Conservation (phyloP, 257 asterid genomes). For the Solanum paucissectum region DNA sequence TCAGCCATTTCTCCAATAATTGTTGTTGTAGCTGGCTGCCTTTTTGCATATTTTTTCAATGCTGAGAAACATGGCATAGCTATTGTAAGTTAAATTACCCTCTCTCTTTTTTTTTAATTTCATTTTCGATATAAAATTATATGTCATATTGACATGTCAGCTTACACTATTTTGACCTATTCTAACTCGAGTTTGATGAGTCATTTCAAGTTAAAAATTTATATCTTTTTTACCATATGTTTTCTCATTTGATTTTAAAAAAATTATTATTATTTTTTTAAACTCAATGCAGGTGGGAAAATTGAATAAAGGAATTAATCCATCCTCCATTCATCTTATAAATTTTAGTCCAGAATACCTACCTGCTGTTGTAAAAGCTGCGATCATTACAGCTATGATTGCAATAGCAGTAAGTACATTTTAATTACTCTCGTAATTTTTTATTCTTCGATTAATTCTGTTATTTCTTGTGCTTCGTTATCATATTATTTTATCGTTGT, state of each 20-base stretch:
- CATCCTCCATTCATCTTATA: constrained; percentile 26
- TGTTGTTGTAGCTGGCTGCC: constrained; percentile 53
- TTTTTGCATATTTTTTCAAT: constrained; percentile 41
- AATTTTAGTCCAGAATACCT: constrained; percentile 38
- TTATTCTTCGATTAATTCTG: background rate
- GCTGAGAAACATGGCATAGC: constrained; percentile 41
- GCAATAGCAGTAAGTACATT: constrained; percentile 53
- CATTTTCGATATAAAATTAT: too few relatives aligned
- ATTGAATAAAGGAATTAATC: constrained; percentile 58
- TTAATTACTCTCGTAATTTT: background rate
- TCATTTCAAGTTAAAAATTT: background rate
- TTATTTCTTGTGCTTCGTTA: background rate
- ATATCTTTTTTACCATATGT: background rate
- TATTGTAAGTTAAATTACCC: constrained; percentile 25
- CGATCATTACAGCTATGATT: constrained; percentile 54
- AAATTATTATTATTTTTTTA: background rate
- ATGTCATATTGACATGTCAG: too few relatives aligned
- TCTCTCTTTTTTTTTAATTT: background rate
- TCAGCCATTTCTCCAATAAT: constrained; percentile 80
- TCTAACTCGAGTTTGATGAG: background rate
- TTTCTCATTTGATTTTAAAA: too few relatives aligned
- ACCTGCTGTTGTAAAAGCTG: constrained; percentile 43
- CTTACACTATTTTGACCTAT: too few relatives aligned
- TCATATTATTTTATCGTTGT: background rate
- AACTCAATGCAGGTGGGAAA: constrained; percentile 44